Conservation (phyloP, 441 rosid species). For the Macaranga tanarius region DNA sequence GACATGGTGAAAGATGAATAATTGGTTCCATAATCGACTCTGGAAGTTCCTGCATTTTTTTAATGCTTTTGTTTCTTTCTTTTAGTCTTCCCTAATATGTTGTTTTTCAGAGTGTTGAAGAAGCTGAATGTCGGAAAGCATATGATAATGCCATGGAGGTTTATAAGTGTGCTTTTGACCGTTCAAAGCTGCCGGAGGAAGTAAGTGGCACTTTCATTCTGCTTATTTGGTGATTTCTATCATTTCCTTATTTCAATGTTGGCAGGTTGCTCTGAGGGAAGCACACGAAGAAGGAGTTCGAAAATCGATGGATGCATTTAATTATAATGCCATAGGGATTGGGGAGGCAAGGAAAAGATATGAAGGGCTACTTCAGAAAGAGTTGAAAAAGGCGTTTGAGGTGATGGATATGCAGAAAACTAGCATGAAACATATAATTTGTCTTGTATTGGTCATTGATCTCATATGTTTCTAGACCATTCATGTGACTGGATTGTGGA, state of each 20-base stretch:
- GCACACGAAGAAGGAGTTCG: slow-evolving; percentile 90
- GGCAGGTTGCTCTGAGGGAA: slow-evolving; percentile 77
- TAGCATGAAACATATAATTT: background rate
- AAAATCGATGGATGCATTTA: slow-evolving; percentile 65
- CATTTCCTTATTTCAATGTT: slow-evolving; percentile 32
- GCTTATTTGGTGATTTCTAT: slow-evolving; percentile 24
- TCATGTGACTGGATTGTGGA: background rate
- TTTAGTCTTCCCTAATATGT: slow-evolving; percentile 4
- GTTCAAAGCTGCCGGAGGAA: slow-evolving; percentile 81
- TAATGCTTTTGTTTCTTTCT: background rate
- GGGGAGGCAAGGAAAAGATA: slow-evolving; percentile 79
- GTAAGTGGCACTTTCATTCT: slow-evolving; percentile 44
- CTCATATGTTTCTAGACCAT: background rate
- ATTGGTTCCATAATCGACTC: background rate
- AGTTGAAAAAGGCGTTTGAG: slow-evolving; percentile 78
- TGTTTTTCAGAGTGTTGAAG: slow-evolving; percentile 84
- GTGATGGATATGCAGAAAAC: slow-evolving; percentile 35
- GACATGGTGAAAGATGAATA: background rate
- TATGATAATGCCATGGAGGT: slow-evolving; percentile 76
- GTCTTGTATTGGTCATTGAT: background rate
- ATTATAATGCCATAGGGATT: slow-evolving; percentile 82
- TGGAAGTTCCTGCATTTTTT: background rate
- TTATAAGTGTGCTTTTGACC: slow-evolving; percentile 68
- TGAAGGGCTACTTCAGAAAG: slow-evolving; percentile 84
- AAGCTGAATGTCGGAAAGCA: slow-evolving; percentile 91